phyloP scores from a whole-genome alignment of 768 basidiomycete species.

The Lactarius trivialis region DNA sequence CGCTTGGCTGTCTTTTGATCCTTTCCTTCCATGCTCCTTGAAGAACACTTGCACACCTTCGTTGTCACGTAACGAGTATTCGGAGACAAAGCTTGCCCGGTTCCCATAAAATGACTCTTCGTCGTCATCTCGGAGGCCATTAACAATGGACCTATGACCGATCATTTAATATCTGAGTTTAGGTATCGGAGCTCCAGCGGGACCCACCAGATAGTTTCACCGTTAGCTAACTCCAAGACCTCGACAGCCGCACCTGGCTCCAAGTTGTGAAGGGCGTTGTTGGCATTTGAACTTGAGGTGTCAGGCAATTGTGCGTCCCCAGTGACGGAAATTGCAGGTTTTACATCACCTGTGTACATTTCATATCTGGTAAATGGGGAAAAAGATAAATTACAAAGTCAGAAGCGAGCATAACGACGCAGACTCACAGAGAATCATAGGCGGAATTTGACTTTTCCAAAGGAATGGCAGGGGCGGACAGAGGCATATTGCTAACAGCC shows the following conservation, averaged over 20 bases:
- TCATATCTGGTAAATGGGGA: slow-evolving; percentile 52
- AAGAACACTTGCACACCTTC: slow-evolving; percentile 68
- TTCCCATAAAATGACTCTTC: slow-evolving; percentile 59
- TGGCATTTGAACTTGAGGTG: slow-evolving; percentile 26
- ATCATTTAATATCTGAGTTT: slow-evolving; percentile 15
- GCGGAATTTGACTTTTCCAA: slow-evolving; percentile 63
- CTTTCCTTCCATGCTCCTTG: slow-evolving; percentile 64
- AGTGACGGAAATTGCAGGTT: slow-evolving; percentile 30
- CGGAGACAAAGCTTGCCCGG: slow-evolving; percentile 68
- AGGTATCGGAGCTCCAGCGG: background rate
- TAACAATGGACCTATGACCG: slow-evolving; percentile 65
- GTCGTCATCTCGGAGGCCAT: slow-evolving; percentile 74
- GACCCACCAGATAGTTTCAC: slow-evolving; percentile 77
- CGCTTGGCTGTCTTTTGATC: slow-evolving; percentile 57
- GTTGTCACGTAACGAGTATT: slow-evolving; percentile 55
- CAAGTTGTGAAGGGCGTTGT: slow-evolving; percentile 28
- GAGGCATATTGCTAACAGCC: slow-evolving; percentile 33
- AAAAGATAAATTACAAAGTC: slow-evolving; percentile 4
- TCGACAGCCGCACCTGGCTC: slow-evolving; percentile 62
- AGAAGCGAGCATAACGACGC: slow-evolving; percentile 13
- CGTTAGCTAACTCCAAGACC: slow-evolving; percentile 79
- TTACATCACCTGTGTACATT: slow-evolving; percentile 64
- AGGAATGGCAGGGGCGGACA: slow-evolving; percentile 35
- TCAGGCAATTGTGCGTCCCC: slow-evolving; percentile 32
- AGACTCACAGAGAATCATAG: slow-evolving; percentile 72